phyloP scores from a whole-genome alignment of 2,329 filamentous ascomycete genomes.

The Dactylellina leptospora region DNA sequence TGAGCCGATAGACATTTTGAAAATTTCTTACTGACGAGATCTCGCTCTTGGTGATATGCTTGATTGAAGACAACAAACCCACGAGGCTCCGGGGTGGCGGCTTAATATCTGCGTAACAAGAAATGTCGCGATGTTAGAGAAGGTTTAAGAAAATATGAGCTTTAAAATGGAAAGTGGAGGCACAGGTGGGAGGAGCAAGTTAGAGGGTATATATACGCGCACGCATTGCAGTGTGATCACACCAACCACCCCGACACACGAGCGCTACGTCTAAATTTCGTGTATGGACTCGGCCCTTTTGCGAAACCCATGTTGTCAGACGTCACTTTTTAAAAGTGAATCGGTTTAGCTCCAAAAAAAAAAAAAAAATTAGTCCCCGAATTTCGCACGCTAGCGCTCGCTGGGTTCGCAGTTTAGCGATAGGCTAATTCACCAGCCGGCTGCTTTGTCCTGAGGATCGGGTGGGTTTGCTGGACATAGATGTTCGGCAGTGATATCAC shows the following conservation, averaged over 20 bases:
- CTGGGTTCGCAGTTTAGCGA: no score
- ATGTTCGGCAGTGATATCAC: constrained; percentile 21
- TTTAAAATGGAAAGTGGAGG: not conserved
- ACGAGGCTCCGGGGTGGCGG: not conserved
- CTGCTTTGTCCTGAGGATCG: not conserved
- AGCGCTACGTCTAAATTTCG: no score
- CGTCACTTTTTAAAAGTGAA: constrained; percentile 20
- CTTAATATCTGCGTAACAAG: not conserved
- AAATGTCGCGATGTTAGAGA: no score
- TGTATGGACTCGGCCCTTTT: no score
- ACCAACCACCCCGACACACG: no score
- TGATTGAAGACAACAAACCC: not conserved
- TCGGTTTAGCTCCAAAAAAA: no score
- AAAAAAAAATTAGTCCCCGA: no score
- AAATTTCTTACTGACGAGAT: not conserved
- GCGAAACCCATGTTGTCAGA: constrained; percentile 7
- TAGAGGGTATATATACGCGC: not conserved
- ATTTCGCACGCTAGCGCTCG: no score
- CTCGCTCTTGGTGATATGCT: not conserved
- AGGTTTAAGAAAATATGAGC: not conserved
- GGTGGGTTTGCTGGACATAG: not conserved
- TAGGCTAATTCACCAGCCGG: no score
- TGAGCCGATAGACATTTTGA: constrained; percentile 31
- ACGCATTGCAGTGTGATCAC: no score
- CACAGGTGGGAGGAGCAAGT: not conserved